A percentile compares a stretch with the other conserved stretches of the same genome.
These are phyloP conservation scores for Pseudogymnoascus destructans DNA, from an alignment of 2,329 filamentous ascomycete genomes.

Conservation along the genomic window DNA sequence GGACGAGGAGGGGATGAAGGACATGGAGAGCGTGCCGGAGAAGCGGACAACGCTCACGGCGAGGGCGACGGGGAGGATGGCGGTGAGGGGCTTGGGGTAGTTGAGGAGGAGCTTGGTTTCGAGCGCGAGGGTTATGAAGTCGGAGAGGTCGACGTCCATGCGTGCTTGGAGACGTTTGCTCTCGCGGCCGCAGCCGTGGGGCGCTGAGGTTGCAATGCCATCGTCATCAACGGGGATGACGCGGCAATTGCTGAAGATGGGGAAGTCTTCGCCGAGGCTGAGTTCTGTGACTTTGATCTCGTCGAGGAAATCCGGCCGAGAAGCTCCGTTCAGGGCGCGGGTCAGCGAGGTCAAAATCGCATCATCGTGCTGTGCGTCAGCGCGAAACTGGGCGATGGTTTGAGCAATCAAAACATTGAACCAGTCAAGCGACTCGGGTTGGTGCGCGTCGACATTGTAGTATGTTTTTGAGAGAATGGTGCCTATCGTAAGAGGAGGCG, in stretches of 20 bases:
- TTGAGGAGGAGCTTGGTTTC: conserved; percentile 92
- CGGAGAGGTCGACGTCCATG: conserved; percentile 94
- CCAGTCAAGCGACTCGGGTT: conserved; percentile 95
- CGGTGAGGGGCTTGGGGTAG: conserved; percentile 80
- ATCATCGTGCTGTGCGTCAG: conserved; percentile 83
- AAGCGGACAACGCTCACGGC: conserved; percentile 88
- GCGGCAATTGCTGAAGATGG: conserved; percentile 95
- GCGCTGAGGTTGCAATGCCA: conserved; percentile 33
- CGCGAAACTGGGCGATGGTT: conserved; percentile 88
- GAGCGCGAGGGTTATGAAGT: conserved; percentile 86
- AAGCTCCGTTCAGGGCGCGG: conserved; percentile 72
- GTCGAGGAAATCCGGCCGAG: conserved; percentile 81
- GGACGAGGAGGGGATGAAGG: conserved; percentile 62
- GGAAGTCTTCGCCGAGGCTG: conserved; percentile 89
- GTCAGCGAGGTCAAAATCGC: conserved; percentile 78
- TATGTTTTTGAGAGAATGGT: conserved; percentile 95
- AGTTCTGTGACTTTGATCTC: conserved; percentile 91
- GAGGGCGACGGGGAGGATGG: conserved; percentile 80
- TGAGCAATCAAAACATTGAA: conserved; percentile 97
- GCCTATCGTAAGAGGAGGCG: conserved; percentile 71
- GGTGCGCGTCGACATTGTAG: conserved; percentile 90
- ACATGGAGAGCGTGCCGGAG: conserved; percentile 85
- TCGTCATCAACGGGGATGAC: conserved; percentile 85
- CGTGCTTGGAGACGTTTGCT: conserved; percentile 70
- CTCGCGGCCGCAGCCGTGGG: conserved; percentile 23